Conservation (phyloP, 139 green algal genomes). For the Eudorina sp. region DNA sequence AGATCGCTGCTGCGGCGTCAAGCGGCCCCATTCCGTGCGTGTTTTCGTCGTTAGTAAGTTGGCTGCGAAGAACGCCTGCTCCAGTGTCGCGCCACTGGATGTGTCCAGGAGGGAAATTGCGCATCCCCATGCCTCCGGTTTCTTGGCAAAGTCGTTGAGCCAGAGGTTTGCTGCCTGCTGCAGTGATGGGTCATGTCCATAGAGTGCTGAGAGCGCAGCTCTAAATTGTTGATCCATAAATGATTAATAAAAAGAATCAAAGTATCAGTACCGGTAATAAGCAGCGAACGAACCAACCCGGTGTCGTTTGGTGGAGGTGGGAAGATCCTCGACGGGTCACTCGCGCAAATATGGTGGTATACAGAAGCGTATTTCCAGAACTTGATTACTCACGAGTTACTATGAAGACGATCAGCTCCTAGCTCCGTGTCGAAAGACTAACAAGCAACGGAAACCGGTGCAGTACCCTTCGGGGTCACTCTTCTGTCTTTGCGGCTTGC, state of each 20-base stretch:
- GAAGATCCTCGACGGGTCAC: too few relatives aligned
- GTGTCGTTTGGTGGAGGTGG: too few relatives aligned
- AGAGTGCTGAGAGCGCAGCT: constrained; percentile 63
- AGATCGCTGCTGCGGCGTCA: constrained; percentile 49
- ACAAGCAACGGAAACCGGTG: too few relatives aligned
- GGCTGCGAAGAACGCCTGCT: constrained; percentile 72
- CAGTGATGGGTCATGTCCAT: constrained; percentile 36
- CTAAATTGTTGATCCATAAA: constrained; percentile 43
- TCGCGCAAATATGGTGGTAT: too few relatives aligned
- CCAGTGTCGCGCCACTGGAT: constrained; percentile 9
- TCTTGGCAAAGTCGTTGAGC: constrained; percentile 63
- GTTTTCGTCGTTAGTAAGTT: constrained; percentile 76
- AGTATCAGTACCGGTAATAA: too few relatives aligned
- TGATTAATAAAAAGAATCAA: background rate
- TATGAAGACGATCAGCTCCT: too few relatives aligned
- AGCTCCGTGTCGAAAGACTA: too few relatives aligned
- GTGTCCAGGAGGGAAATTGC: constrained; percentile 60
- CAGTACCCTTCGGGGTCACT: too few relatives aligned
- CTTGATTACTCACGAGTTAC: too few relatives aligned
- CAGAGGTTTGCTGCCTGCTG: constrained; percentile 68
- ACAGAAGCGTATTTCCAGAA: too few relatives aligned
- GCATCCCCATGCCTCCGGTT: constrained; percentile 64
- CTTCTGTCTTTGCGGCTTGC: too few relatives aligned
- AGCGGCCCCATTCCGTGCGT: constrained; percentile 63
- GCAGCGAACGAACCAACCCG: too few relatives aligned